Conservation (phyloP, 345 rosid species). For the Rubroshorea leprosula region DNA sequence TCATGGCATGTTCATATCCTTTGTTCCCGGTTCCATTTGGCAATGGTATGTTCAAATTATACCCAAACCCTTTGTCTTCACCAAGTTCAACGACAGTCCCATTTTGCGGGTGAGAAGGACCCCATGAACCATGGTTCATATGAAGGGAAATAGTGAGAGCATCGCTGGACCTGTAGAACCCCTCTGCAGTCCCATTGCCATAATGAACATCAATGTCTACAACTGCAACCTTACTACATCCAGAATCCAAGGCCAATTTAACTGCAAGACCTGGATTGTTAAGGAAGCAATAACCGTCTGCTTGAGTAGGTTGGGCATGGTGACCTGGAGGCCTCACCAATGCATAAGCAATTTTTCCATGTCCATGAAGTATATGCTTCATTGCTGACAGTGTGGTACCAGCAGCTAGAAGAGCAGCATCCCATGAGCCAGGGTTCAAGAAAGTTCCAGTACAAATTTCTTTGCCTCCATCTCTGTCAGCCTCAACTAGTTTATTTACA, state of each 20-base stretch:
- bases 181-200: constrained; percentile 90
- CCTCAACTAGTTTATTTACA: constrained; percentile 48
- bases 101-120: constrained; percentile 83
- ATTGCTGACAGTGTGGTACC: constrained; percentile 74
- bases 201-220: constrained; percentile 88
- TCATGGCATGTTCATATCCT: constrained; percentile 67
- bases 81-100: constrained; percentile 78
- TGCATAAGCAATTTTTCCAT: constrained; percentile 59
- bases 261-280: constrained; percentile 82
- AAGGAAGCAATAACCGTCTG: constrained; percentile 89
- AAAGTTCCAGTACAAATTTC: constrained; percentile 53
- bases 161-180: constrained; percentile 51
- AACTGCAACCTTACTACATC: constrained; percentile 47
- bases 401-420: constrained; percentile 75
- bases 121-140: constrained; percentile 97
- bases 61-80: constrained; percentile 69
- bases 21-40: constrained; percentile 87
- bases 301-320: constrained; percentile 82
- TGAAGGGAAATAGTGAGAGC: constrained; percentile 84
- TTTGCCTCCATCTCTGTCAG: constrained; percentile 50
- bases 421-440: constrained; percentile 74
- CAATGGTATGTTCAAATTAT: constrained; percentile 74
- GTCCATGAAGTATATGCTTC: constrained; percentile 58
- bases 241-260: constrained; percentile 53
- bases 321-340: constrained; percentile 95